Evolutionary conservation across 140 eudicot species (phyloP).

Genomic region (Ambrosia hybrid): DNA sequence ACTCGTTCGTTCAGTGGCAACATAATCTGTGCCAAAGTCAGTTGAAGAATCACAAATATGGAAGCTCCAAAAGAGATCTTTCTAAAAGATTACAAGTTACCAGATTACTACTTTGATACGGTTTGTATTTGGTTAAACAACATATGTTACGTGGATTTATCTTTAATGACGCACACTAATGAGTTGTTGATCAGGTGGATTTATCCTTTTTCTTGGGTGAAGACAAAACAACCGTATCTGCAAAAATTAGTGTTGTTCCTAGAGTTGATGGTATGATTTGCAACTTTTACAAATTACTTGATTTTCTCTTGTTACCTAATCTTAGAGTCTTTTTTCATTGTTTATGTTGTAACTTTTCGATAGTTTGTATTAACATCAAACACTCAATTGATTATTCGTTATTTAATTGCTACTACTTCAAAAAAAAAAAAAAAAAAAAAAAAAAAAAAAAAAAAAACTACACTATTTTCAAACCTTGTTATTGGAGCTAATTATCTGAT

Average conservation of each 20-base stretch:
- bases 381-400: not conserved
- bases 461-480: too few species aligned
- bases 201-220: slow-evolving; percentile 72
- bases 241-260: slow-evolving; percentile 68
- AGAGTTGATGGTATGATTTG: slow-evolving; percentile 65
- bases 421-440: too few species aligned
- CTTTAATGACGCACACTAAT: not conserved
- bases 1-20: slow-evolving; percentile 66
- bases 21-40: slow-evolving; percentile 55
- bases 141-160: not conserved
- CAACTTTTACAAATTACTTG: not conserved
- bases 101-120: slow-evolving; percentile 87
- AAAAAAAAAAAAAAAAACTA: too few species aligned
- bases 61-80: slow-evolving; percentile 88
- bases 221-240: slow-evolving; percentile 70
- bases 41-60: slow-evolving; percentile 64
- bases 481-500: too few species aligned
- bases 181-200: slow-evolving; percentile 60
- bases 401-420: too few species aligned
- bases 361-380: too few species aligned
- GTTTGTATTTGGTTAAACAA: slow-evolving; percentile 33
- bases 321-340: not conserved
- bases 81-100: slow-evolving; percentile 87
- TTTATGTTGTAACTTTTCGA: not conserved
- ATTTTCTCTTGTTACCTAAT: not conserved